Percentiles rank a stretch among this genome's conserved stretches.
phyloP scores from a whole-genome alignment of 1,284 basidiomycete species.

The Papiliotrema laurentii region DNA sequence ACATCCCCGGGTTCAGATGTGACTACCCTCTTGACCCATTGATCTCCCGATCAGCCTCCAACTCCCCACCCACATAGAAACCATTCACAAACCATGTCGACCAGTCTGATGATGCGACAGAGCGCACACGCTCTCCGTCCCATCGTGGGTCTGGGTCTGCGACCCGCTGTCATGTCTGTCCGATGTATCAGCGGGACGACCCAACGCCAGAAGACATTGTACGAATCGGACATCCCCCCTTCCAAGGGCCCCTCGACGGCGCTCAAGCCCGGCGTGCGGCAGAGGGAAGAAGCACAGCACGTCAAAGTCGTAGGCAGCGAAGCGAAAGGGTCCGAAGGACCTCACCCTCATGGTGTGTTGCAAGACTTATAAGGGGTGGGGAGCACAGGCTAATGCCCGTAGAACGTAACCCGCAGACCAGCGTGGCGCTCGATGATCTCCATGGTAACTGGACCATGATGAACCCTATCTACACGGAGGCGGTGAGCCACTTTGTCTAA shows the following conservation, averaged over 20 bases:
- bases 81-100: too few relatives aligned
- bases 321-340: constrained; percentile 32
- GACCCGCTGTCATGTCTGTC: too few relatives aligned
- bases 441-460: constrained; percentile 43
- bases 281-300: constrained; percentile 8
- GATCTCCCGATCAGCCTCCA: too few relatives aligned
- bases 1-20: too few relatives aligned
- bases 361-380: neutral
- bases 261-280: constrained; percentile 17
- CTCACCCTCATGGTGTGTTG: constrained; percentile 36
- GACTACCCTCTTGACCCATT: too few relatives aligned
- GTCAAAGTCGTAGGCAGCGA: constrained; percentile 22
- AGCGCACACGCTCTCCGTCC: too few relatives aligned
- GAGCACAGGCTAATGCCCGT: constrained; percentile 1
- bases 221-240: neutral
- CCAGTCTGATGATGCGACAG: too few relatives aligned
- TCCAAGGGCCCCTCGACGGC: constrained; percentile 18
- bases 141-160: too few relatives aligned
- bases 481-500: constrained; percentile 16
- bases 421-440: constrained; percentile 18
- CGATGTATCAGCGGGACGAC: too few relatives aligned
- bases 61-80: too few relatives aligned
- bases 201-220: too few relatives aligned
- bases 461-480: constrained; percentile 46
- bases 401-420: constrained; percentile 9